Conservation (phyloP, 78 protist genomes). For the Monosiga brevicollis region DNA sequence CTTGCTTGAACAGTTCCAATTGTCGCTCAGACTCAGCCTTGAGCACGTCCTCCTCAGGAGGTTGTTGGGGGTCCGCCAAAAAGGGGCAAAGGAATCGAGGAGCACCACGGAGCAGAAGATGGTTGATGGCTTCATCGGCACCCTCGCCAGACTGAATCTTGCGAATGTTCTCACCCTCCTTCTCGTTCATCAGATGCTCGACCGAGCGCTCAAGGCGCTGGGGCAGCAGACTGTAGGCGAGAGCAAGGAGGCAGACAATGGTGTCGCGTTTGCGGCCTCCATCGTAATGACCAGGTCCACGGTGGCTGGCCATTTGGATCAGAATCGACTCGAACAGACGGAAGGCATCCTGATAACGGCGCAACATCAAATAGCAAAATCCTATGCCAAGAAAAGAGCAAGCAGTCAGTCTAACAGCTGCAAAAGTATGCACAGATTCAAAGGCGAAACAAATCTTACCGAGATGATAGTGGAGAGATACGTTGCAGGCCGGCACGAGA, state of each 20-base stretch:
- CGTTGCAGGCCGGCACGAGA: constrained; percentile 65
- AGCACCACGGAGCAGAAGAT: constrained; percentile 45
- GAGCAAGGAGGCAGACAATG: background rate
- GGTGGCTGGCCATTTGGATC: constrained; percentile 27
- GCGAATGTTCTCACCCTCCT: background rate
- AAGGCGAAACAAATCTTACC: too few relatives aligned
- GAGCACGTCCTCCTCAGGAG: background rate
- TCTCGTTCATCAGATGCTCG: background rate
- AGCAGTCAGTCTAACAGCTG: too few relatives aligned
- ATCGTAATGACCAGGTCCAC: background rate
- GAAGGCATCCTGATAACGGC: constrained; percentile 74
- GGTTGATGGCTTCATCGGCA: constrained; percentile 19
- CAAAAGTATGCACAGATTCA: too few relatives aligned
- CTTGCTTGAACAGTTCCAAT: constrained; percentile 34
- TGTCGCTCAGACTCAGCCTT: constrained; percentile 14
- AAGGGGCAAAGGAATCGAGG: constrained; percentile 67
- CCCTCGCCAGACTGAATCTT: background rate
- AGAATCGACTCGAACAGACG: constrained; percentile 42
- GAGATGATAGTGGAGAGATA: constrained; percentile 52
- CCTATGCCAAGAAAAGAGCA: too few relatives aligned
- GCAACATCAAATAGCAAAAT: constrained; percentile 64
- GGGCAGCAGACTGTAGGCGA: too few relatives aligned
- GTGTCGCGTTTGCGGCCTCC: background rate
- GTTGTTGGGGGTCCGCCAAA: background rate
- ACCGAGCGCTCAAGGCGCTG: background rate